phyloP scores from a whole-genome alignment of 768 basidiomycete species.

The Leccinum disarticulatum region DNA sequence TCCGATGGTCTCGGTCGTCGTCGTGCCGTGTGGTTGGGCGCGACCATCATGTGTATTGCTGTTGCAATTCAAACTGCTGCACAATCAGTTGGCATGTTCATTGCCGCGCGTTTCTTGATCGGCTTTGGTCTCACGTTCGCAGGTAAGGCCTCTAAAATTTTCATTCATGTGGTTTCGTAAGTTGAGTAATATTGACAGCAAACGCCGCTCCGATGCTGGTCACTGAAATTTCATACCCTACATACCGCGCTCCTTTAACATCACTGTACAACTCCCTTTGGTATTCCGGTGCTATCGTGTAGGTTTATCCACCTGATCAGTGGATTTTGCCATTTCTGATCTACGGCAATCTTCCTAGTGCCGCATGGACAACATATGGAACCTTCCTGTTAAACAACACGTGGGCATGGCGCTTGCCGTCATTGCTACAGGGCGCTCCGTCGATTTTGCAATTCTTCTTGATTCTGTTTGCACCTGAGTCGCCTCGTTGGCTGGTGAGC shows the following conservation, averaged over 20 bases:
- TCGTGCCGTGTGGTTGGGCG: constrained; percentile 63
- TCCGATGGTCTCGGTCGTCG: constrained; percentile 74
- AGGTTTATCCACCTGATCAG: constrained; percentile 24
- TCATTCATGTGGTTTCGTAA: neutral
- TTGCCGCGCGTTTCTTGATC: constrained; percentile 75
- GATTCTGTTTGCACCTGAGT: constrained; percentile 75
- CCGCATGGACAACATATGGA: constrained; percentile 86
- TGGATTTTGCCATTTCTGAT: neutral
- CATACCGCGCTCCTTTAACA: constrained; percentile 77
- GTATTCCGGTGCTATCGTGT: constrained; percentile 83
- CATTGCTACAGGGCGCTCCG: constrained; percentile 67
- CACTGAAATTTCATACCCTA: constrained; percentile 83
- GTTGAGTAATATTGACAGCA: constrained; percentile 33
- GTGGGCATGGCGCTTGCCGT: constrained; percentile 86
- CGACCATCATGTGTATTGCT: constrained; percentile 67
- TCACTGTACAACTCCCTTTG: constrained; percentile 82
- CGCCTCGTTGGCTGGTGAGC: constrained; percentile 79
- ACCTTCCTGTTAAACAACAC: constrained; percentile 66
- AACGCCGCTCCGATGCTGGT: constrained; percentile 82
- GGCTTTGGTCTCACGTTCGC: constrained; percentile 79
- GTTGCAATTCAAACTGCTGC: constrained; percentile 69
- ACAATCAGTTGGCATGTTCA: constrained; percentile 76
- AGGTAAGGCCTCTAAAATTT: constrained; percentile 32
- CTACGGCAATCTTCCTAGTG: constrained; percentile 33
- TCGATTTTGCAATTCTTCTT: constrained; percentile 65